These are phyloP conservation scores for Aspergillus ustus DNA, from an alignment of 2,329 filamentous ascomycete species.

Conservation along the genomic window DNA sequence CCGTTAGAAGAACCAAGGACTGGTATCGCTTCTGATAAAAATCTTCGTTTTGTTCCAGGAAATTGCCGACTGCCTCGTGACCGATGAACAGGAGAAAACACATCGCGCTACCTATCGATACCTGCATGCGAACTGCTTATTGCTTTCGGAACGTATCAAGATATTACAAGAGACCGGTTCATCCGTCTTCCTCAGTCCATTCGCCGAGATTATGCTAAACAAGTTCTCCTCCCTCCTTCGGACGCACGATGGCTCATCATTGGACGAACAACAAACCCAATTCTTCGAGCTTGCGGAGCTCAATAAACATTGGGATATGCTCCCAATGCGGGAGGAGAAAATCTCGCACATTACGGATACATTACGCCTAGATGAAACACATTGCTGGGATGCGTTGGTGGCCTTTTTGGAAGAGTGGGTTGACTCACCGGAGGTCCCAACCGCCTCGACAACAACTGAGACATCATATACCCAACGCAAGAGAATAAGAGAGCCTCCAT, in stretches of 20 bases:
- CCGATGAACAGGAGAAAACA: neutral
- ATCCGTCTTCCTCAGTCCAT: neutral
- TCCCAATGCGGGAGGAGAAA: neutral
- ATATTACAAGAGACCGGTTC: neutral
- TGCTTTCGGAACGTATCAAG: neutral
- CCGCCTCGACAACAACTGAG: no score
- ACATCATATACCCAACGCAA: no score
- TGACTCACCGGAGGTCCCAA: neutral
- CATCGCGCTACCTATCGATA: slow-evolving; percentile 1
- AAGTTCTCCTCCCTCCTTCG: neutral
- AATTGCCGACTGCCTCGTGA: slow-evolving; percentile 1
- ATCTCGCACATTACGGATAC: neutral
- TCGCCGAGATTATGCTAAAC: neutral
- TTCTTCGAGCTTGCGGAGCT: neutral
- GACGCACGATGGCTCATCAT: neutral
- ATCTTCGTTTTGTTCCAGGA: neutral
- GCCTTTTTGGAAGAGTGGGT: slow-evolving; percentile 1
- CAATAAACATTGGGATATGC: neutral
- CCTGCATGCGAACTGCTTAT: slow-evolving; percentile 1
- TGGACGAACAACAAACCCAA: neutral
- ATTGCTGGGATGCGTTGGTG: slow-evolving; percentile 2
- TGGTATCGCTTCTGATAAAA: neutral
- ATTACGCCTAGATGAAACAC: neutral
- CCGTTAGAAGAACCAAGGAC: no score
- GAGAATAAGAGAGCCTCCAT: no score